Percentiles rank a stretch among this genome's conserved stretches.
phyloP scores from a whole-genome alignment of 345 rosid genomes.

The Alliaria petiolata region DNA sequence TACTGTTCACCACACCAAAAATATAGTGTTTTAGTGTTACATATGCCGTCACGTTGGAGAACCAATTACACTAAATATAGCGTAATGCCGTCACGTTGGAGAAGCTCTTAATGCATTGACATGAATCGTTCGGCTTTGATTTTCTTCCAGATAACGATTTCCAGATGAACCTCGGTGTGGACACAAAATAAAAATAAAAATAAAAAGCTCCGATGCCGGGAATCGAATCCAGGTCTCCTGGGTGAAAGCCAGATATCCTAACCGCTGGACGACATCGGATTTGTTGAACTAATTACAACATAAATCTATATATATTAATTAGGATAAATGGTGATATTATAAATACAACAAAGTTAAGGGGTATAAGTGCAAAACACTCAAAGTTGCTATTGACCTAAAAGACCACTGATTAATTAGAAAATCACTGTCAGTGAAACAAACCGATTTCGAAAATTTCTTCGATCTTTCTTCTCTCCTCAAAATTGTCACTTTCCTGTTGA shows the following conservation, averaged over 20 bases:
- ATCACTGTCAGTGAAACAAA: not conserved
- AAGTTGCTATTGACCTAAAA: conserved; percentile 17
- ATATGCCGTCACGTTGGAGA: too few relatives aligned
- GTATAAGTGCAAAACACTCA: too few relatives aligned
- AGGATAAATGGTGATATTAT: too few relatives aligned
- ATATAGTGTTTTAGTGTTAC: too few relatives aligned
- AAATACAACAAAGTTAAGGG: too few relatives aligned
- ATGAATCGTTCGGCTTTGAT: not conserved
- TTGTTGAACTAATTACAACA: not conserved
- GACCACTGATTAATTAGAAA: not conserved
- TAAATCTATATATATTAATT: not conserved
- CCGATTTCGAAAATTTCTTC: conserved; percentile 13
- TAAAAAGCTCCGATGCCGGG: conserved; percentile 78
- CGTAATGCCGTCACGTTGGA: too few relatives aligned
- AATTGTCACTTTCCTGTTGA: not conserved
- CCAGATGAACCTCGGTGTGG: too few relatives aligned
- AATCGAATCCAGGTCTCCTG: conserved; percentile 99
- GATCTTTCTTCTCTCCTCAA: too few relatives aligned
- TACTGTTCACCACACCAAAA: too few relatives aligned
- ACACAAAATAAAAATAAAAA: not conserved
- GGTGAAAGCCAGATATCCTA: conserved; percentile 98
- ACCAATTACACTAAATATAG: too few relatives aligned
- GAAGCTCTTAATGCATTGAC: too few relatives aligned
- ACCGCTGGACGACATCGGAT: conserved; percentile 97
- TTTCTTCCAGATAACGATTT: too few relatives aligned